Percentiles rank a stretch among this genome's conserved stretches.
phyloP scores from a whole-genome alignment of 2,329 filamentous ascomycete species.

The Colletotrichum sp. region DNA sequence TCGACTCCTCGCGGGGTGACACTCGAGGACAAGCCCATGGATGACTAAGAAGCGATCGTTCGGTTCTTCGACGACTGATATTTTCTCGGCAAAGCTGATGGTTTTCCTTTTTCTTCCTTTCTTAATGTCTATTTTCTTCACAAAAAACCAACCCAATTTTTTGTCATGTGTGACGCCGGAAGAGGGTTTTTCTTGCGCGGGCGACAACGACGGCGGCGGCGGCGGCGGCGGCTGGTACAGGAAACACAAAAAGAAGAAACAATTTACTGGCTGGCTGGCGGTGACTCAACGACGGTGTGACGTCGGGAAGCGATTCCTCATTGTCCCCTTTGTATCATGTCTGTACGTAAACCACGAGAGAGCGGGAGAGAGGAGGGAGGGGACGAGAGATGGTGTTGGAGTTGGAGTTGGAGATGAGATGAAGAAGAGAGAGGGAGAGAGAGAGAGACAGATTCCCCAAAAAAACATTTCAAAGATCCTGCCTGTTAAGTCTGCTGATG shows the following conservation, averaged over 20 bases:
- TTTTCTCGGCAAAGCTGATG: not conserved
- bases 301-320: constrained; percentile 12
- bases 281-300: constrained; percentile 8
- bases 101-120: not conserved
- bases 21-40: constrained; percentile 58
- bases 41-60: constrained; percentile 41
- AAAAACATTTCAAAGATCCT: not conserved
- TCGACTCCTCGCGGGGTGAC: constrained; percentile 47
- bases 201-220: not conserved
- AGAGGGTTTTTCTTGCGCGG: constrained; percentile 4
- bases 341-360: constrained; percentile 18
- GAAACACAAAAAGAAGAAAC: not conserved
- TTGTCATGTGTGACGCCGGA: constrained; percentile 15
- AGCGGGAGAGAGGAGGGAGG: not conserved
- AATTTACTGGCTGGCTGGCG: constrained; percentile 1
- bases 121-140: constrained; percentile 20
- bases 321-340: constrained; percentile 20
- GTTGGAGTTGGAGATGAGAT: not conserved
- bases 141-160: not conserved
- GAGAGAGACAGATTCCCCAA: not conserved
- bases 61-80: not conserved
- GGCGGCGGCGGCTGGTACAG: not conserved
- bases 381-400: not conserved
- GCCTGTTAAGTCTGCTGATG: not conserved
- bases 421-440: not conserved